Conservation (phyloP, 1,284 basidiomycete genomes). For the Trametes sp. region DNA sequence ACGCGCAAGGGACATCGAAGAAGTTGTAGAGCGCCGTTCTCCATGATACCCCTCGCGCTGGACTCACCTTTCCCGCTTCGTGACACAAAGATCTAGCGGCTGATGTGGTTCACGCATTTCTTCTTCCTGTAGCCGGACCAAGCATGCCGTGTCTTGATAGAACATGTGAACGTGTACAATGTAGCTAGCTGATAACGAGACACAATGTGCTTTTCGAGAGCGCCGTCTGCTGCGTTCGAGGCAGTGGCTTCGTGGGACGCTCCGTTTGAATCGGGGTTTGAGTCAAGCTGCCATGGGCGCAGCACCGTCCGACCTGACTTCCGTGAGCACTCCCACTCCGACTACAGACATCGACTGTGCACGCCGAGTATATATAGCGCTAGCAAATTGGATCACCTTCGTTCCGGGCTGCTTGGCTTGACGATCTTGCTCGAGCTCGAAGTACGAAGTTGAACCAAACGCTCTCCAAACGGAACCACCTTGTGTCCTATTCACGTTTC, state of each 20-base stretch:
- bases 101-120: neutral
- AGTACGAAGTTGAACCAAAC: too few species aligned
- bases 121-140: neutral
- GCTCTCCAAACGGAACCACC: too few species aligned
- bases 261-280: neutral
- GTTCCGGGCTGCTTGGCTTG: neutral
- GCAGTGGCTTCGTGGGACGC: neutral
- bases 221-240: neutral
- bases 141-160: neutral
- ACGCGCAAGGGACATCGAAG: slow-evolving; percentile 27
- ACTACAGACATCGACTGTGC: neutral
- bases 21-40: slow-evolving; percentile 1
- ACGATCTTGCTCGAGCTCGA: too few species aligned
- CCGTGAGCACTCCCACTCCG: neutral
- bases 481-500: too few species aligned
- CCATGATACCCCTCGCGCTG: too few species aligned
- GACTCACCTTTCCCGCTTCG: too few species aligned
- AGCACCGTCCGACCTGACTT: too few species aligned
- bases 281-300: neutral
- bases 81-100: too few species aligned
- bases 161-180: neutral
- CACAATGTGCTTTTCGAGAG: neutral
- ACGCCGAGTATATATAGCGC: neutral
- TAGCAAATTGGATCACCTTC: neutral
- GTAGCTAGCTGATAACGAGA: neutral